A percentile compares a stretch with the other conserved stretches of the same genome.
phyloP scores from a whole-genome alignment of 441 rosid species.

The Hura crepitans region DNA sequence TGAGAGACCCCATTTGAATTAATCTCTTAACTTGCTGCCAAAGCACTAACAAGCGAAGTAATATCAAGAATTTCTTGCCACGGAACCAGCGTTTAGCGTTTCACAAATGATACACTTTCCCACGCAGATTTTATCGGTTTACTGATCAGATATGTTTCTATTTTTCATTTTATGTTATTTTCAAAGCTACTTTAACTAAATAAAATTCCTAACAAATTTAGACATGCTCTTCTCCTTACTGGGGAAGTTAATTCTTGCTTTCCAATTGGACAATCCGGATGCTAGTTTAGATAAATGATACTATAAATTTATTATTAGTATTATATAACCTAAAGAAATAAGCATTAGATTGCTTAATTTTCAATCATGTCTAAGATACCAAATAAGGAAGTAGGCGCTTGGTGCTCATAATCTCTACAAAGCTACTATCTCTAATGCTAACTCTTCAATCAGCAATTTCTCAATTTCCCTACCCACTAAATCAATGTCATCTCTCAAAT shows the following conservation, averaged over 20 bases:
- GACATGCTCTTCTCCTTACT: too few species aligned
- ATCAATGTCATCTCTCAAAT: conserved; percentile 49
- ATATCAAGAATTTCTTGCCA: too few species aligned
- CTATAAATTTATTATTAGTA: conserved; percentile 10
- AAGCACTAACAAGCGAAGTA: too few species aligned
- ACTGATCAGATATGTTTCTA: too few species aligned
- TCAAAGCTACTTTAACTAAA: too few species aligned
- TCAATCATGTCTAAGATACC: conserved; percentile 20
- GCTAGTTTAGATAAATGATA: neutral
- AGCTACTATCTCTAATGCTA: conserved; percentile 47
- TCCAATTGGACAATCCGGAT: neutral
- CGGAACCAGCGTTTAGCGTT: too few species aligned
- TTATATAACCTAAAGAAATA: neutral
- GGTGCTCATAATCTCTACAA: conserved; percentile 24
- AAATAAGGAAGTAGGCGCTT: conserved; percentile 27
- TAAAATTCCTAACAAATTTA: too few species aligned
- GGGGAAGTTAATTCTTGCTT: neutral
- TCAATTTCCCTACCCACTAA: conserved; percentile 71
- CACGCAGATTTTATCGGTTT: too few species aligned
- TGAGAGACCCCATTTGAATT: too few species aligned
- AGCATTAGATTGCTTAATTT: conserved; percentile 28
- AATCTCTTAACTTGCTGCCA: too few species aligned
- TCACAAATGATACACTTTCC: too few species aligned
- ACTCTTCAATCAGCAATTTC: conserved; percentile 54
- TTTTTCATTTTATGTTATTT: too few species aligned